Evolutionary conservation across 148 eudicot species (phyloP).

Genomic region (Vaccinium macrocarpon): DNA sequence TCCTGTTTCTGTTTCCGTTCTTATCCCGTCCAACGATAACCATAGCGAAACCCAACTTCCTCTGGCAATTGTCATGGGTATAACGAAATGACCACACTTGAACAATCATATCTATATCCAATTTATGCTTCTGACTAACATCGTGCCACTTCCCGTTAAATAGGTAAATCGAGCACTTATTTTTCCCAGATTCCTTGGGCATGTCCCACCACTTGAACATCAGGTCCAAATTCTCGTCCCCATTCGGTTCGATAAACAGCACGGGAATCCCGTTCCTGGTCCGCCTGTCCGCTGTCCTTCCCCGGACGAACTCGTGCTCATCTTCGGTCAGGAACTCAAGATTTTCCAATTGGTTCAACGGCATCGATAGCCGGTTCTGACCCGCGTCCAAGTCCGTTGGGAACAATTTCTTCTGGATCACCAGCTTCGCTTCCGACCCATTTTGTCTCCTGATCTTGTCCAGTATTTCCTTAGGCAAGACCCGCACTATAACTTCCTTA

Average conservation of each 20-base stretch:
- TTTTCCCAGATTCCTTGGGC: neutral
- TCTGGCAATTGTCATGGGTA: neutral
- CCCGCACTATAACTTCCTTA: neutral
- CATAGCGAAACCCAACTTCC: neutral
- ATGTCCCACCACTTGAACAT: neutral
- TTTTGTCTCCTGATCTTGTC: neutral
- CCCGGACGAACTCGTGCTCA: neutral
- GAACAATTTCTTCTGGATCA: neutral
- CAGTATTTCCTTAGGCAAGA: neutral
- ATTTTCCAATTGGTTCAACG: neutral
- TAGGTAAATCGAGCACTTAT: neutral
- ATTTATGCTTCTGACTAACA: neutral
- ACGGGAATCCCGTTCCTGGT: neutral
- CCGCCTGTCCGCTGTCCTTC: neutral
- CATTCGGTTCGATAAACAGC: neutral
- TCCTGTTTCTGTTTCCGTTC: too few relatives aligned
- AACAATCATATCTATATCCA: neutral
- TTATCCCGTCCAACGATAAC: neutral
- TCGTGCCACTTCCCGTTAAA: neutral
- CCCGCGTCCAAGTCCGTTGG: neutral
- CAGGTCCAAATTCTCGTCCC: neutral
- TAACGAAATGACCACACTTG: neutral
- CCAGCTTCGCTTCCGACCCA: neutral
- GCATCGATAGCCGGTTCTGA: neutral
- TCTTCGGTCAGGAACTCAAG: neutral